Evolutionary conservation across 768 basidiomycete species (phyloP), one percentile per base, ranked within the genome.

Genomic region (Boletellus emodensis): DNA sequence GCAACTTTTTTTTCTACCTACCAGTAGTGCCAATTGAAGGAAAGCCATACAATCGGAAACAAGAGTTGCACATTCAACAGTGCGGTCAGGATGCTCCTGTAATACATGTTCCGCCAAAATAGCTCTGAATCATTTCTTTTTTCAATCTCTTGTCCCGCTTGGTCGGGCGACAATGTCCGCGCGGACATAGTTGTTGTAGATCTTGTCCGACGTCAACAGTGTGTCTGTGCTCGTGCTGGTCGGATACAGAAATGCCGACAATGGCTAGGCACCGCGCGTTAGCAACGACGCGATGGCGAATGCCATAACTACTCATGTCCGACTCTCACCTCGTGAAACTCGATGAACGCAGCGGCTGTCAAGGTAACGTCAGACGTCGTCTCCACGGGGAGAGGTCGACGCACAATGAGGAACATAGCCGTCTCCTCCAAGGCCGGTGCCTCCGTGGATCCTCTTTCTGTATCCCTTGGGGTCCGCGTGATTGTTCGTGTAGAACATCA

Each of bases 381-480:
- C n/a, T n/a, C n/a, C n/a, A n/a, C n/a, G n/a, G n/a, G 30, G 11
- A 41, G 8, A 41, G 24, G 24, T 13, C 41, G n/a, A 33, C 80
- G 48, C 66, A 85, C 85, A 76, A 46, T 75, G 76, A 14, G 78
- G 71, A 32, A 71, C 68, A 61, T 89, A 88, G 6, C 82, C 79
- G 49, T 83, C 79, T 1, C 80, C 80, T 42, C 62, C 67, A 17
- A 70, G 66, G 20, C 85, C 85, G n/a, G 79, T 80, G 3, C 87
- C 86, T 15, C 87, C 86, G 58, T 90, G 87, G 33, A 87, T 84
- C 64, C 77, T 80, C 74, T 89, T 88, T 40, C 83, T 75, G 30
- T 81, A 78, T 14, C 72, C 75, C 15, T 68, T 62, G 15, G 72
- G 64, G 42, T 75, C 67, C 13, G 81, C 70, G 47, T 78, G 68